phyloP scores from a whole-genome alignment of 2,329 filamentous ascomycete species.

The Cladosporium colombiae region DNA sequence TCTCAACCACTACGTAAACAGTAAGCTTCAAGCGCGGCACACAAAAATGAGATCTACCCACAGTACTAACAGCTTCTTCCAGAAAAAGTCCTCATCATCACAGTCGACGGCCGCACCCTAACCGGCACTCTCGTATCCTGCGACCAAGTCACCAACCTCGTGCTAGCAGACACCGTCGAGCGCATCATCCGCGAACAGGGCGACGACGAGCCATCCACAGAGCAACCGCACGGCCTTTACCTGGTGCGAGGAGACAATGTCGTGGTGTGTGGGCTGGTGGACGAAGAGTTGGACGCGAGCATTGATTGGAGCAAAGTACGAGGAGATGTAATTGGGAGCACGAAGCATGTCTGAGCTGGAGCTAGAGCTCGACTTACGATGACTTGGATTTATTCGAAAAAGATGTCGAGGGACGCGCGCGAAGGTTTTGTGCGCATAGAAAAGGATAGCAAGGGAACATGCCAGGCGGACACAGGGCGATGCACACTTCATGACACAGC shows the following conservation, averaged over 20 bases:
- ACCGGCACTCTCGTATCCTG: slow-evolving; percentile 77
- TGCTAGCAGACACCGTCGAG: slow-evolving; percentile 80
- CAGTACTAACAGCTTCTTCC: slow-evolving; percentile 14
- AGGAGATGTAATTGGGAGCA: slow-evolving; percentile 77
- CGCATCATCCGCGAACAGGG: slow-evolving; percentile 86
- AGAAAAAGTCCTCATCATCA: slow-evolving; percentile 93
- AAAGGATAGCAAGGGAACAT: background rate
- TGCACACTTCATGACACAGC: background rate
- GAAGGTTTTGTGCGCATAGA: background rate
- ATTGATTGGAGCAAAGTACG: slow-evolving; percentile 94
- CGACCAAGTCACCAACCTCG: slow-evolving; percentile 91
- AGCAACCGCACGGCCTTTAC: slow-evolving; percentile 84
- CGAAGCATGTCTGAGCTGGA: slow-evolving; percentile 67
- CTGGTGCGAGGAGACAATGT: slow-evolving; percentile 94
- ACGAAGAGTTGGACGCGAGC: slow-evolving; percentile 82
- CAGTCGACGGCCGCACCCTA: slow-evolving; percentile 82
- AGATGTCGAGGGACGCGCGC: background rate
- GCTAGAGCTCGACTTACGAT: background rate
- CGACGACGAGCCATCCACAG: slow-evolving; percentile 75
- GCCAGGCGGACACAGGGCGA: background rate
- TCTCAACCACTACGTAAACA: slow-evolving; percentile 47
- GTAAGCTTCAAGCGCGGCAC: slow-evolving; percentile 29
- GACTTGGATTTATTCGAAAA: background rate
- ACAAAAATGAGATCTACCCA: background rate
- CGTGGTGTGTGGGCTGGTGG: slow-evolving; percentile 82